Conservation (phyloP, 2,329 filamentous ascomycete species). For the Aspergillus sp. region DNA sequence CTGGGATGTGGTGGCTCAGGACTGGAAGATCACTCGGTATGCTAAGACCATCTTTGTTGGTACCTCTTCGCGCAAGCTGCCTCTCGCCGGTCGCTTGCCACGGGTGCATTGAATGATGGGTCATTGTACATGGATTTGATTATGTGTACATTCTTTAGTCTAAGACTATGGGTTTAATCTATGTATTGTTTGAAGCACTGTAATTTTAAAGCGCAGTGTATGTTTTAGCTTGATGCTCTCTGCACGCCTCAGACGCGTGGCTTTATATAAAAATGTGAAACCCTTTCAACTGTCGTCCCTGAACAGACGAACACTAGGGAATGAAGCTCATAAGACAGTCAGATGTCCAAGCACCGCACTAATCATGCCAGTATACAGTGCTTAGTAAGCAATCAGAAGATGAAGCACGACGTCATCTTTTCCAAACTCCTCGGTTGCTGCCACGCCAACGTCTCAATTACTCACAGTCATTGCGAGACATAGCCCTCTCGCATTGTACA, state of each 20-base stretch:
- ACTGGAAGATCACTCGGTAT: slow-evolving; percentile 69
- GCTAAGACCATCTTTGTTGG: slow-evolving; percentile 61
- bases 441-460: not conserved
- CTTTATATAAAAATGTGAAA: no score
- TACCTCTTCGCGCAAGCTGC: slow-evolving; percentile 56
- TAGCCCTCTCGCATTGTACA: no score
- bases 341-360: not conserved
- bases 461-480: not conserved
- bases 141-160: slow-evolving; percentile 3
- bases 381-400: not conserved
- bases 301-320: no score
- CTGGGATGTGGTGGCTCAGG: slow-evolving; percentile 76
- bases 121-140: slow-evolving; percentile 3
- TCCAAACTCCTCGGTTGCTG: not conserved
- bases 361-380: not conserved
- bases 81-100: slow-evolving; percentile 42
- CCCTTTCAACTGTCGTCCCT: no score
- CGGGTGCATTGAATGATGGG: slow-evolving; percentile 18
- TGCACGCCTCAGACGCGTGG: no score
- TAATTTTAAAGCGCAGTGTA: no score
- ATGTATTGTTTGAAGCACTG: no score
- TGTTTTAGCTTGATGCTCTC: no score
- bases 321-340: no score
- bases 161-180: no score
- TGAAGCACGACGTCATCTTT: not conserved